Conservation (phyloP, 768 basidiomycete species). For the Lentinus brumalis region DNA sequence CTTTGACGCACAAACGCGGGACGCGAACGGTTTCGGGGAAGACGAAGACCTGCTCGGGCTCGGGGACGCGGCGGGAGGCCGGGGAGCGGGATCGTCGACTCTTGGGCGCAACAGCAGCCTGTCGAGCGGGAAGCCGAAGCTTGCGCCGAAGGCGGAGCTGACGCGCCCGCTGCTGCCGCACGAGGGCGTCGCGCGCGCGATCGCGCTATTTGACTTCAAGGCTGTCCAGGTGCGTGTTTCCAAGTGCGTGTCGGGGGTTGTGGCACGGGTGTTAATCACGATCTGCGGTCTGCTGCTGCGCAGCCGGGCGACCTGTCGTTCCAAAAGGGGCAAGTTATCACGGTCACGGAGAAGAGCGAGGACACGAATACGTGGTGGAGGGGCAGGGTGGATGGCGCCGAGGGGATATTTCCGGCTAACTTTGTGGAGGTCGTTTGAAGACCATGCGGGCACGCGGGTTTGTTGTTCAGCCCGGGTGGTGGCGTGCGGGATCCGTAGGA, state of each 20-base stretch:
- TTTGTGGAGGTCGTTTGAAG: slow-evolving; percentile 68
- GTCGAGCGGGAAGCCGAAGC: slow-evolving; percentile 26
- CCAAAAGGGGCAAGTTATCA: slow-evolving; percentile 73
- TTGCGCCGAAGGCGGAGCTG: slow-evolving; percentile 54
- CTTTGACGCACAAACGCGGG: slow-evolving; percentile 20
- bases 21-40: not conserved
- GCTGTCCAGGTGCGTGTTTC: slow-evolving; percentile 62
- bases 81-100: slow-evolving; percentile 1
- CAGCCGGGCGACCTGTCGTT: slow-evolving; percentile 78
- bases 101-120: not conserved
- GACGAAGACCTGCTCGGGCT: slow-evolving; percentile 19
- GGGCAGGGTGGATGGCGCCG: slow-evolving; percentile 58
- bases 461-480: not conserved
- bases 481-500: no score
- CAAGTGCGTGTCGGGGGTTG: not conserved
- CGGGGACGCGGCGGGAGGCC: slow-evolving; percentile 1
- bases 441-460: not conserved
- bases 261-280: not conserved
- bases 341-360: slow-evolving; percentile 66
- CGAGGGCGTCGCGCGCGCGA: slow-evolving; percentile 70
- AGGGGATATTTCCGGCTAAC: slow-evolving; percentile 82
- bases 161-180: slow-evolving; percentile 47
- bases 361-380: slow-evolving; percentile 85
- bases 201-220: slow-evolving; percentile 73
- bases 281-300: not conserved